These are phyloP conservation scores for Rhodomyrtus psidioides DNA, from an alignment of 441 rosid genomes.

Conservation along the genomic window DNA sequence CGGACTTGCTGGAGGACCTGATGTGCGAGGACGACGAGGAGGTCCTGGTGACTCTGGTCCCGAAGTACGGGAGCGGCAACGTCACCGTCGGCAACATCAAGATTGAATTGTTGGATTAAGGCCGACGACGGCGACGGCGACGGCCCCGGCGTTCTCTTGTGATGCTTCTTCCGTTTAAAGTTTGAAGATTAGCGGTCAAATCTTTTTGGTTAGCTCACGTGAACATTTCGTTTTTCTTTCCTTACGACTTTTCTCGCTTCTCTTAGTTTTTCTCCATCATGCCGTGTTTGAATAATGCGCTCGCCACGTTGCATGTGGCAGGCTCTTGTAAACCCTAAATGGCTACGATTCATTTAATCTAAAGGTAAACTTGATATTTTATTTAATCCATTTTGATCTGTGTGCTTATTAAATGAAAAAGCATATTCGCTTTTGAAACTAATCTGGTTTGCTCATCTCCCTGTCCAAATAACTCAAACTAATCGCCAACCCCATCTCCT, in stretches of 20 bases:
- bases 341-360: neutral
- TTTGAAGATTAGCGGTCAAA: neutral
- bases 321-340: neutral
- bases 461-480: neutral
- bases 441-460: neutral
- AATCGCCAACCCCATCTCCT: neutral
- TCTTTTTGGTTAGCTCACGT: neutral
- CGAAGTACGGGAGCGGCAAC: conserved; percentile 19
- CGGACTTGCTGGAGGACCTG: conserved; percentile 47
- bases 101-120: conserved; percentile 21
- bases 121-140: too few relatives aligned
- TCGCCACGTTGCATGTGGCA: neutral
- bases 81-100: conserved; percentile 33
- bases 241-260: neutral
- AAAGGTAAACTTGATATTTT: neutral
- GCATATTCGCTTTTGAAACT: neutral
- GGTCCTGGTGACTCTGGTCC: conserved; percentile 48
- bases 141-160: neutral
- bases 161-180: neutral
- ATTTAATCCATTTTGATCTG: neutral
- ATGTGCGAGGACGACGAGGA: conserved; percentile 45
- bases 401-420: neutral
- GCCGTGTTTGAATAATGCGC: neutral
- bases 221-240: neutral
- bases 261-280: neutral